Evolutionary conservation across 2,329 filamentous ascomycete genomes (phyloP).

Genomic region (Fusarium virguliforme): DNA sequence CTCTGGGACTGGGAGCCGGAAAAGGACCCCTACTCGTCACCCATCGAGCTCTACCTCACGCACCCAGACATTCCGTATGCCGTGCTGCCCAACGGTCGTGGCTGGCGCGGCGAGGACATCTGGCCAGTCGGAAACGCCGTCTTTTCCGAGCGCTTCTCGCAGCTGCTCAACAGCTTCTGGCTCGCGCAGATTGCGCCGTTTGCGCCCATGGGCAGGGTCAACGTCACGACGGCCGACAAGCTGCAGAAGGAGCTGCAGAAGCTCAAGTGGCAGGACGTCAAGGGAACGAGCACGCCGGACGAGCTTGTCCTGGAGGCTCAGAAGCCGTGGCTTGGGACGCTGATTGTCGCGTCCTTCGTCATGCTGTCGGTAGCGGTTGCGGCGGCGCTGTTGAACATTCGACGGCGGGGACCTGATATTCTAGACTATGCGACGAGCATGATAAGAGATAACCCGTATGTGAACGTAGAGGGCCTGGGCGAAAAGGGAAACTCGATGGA

Average conservation of each 20-base stretch:
- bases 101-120: conserved; percentile 17
- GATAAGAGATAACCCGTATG: conserved; percentile 24
- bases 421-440: conserved; percentile 21
- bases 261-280: background rate
- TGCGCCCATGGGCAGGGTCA: conserved; percentile 16
- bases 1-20: conserved; percentile 14
- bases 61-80: conserved; percentile 17
- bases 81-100: conserved; percentile 11
- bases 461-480: background rate
- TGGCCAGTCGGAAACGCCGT: background rate
- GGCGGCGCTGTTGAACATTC: conserved; percentile 17
- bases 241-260: conserved; percentile 1
- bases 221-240: conserved; percentile 2
- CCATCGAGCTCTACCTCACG: conserved; percentile 18
- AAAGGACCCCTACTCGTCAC: conserved; percentile 6
- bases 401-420: conserved; percentile 21
- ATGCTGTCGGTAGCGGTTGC: conserved; percentile 14
- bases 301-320: background rate
- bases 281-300: conserved; percentile 3
- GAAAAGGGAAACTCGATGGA: conserved; percentile 17
- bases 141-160: conserved; percentile 20
- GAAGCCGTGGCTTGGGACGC: conserved; percentile 14
- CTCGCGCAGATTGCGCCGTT: conserved; percentile 19
- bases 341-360: conserved; percentile 8
- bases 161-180: conserved; percentile 29